Conservation (phyloP, 257 asterid species). For the Solanum clarkiae region DNA sequence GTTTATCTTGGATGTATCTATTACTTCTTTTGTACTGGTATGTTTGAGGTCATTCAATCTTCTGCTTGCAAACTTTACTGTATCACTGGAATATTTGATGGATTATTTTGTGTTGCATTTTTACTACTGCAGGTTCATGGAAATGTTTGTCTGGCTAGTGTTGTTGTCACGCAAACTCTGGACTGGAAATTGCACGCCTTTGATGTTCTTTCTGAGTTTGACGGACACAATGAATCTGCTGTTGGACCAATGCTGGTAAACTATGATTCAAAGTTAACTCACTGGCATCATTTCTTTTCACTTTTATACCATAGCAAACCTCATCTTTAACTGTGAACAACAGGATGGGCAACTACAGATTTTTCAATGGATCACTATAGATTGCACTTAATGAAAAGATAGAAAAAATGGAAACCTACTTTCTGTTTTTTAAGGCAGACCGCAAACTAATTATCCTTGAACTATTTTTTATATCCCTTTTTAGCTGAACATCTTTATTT, state of each 20-base stretch:
- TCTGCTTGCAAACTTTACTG: neutral
- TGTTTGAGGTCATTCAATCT: neutral
- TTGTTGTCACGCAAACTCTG: slow-evolving; percentile 91
- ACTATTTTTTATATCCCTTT: neutral
- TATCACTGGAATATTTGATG: neutral
- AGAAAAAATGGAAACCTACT: neutral
- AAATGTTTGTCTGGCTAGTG: slow-evolving; percentile 94
- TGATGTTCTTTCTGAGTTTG: slow-evolving; percentile 95
- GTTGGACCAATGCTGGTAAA: slow-evolving; percentile 91
- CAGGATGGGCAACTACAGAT: neutral
- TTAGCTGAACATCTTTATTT: neutral
- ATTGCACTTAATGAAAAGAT: neutral
- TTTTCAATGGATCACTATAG: neutral
- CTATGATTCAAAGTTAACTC: slow-evolving; percentile 1
- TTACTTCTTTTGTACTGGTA: neutral
- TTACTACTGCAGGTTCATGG: slow-evolving; percentile 81
- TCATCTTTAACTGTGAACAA: neutral
- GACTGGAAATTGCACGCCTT: slow-evolving; percentile 98
- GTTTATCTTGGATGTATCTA: neutral
- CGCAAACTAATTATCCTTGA: neutral
- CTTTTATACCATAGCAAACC: neutral
- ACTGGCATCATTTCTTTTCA: neutral
- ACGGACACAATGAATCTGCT: slow-evolving; percentile 75
- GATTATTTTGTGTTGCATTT: neutral
- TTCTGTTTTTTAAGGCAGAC: neutral